These are phyloP conservation scores for Calendula officinalis DNA, from an alignment of 129 eudicot genomes.

Conservation along the genomic window DNA sequence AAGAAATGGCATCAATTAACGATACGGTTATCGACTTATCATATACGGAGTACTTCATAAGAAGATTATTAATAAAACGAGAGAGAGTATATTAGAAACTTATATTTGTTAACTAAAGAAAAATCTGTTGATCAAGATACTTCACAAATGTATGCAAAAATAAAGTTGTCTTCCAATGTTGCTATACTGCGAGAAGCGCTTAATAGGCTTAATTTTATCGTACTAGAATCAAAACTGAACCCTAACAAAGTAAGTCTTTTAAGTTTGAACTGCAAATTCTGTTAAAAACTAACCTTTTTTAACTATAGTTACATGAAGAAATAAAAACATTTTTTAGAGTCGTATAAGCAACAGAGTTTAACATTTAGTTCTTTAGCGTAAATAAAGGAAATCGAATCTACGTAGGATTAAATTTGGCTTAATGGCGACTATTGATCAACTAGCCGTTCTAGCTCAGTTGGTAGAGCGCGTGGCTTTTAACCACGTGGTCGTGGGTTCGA, in stretches of 20 bases:
- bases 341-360: too few species aligned
- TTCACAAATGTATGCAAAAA: slow-evolving; percentile 4
- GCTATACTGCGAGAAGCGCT: slow-evolving; percentile 19
- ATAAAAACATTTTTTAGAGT: too few species aligned
- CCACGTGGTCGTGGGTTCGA: slow-evolving; percentile 99
- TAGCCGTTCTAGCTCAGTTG: slow-evolving; percentile 66
- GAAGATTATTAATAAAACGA: too few species aligned
- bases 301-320: too few species aligned
- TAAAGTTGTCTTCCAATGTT: neutral
- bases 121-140: neutral
- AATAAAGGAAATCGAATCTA: too few species aligned
- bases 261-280: too few species aligned
- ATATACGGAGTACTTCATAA: too few species aligned
- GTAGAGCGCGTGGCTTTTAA: slow-evolving; percentile 99
- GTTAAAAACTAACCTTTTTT: too few species aligned
- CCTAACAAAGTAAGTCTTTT: too few species aligned
- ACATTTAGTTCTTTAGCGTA: too few species aligned
- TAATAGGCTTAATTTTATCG: slow-evolving; percentile 3
- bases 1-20: neutral
- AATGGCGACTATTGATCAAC: rapidly evolving
- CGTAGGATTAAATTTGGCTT: rapidly evolving
- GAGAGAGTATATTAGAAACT: neutral
- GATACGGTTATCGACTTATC: neutral
- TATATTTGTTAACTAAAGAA: neutral
- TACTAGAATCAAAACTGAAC: too few species aligned